Conservation (phyloP, 441 rosid genomes). For the Kokia cookei region DNA sequence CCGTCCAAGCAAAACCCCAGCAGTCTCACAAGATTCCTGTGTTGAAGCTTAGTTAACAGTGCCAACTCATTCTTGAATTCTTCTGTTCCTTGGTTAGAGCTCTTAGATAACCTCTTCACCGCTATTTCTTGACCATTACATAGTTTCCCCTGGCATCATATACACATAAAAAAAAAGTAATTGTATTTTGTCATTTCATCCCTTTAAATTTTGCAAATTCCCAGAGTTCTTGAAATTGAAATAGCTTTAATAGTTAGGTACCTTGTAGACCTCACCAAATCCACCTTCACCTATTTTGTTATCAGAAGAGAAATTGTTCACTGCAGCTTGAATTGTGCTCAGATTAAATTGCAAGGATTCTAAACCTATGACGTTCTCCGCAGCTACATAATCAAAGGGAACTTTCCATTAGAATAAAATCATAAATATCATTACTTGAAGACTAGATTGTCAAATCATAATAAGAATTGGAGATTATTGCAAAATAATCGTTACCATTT, state of each 20-base stretch:
- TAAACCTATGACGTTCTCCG: conserved; percentile 1
- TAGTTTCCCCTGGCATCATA: conserved; percentile 6
- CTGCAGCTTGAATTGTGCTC: conserved; percentile 12
- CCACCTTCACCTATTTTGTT: conserved; percentile 32
- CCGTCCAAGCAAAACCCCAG: conserved; percentile 23
- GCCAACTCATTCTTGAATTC: conserved; percentile 23
- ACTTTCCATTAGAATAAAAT: not conserved
- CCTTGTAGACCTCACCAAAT: conserved; percentile 31
- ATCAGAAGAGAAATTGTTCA: conserved; percentile 14
- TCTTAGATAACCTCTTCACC: conserved; percentile 17
- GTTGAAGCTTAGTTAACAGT: conserved; percentile 22
- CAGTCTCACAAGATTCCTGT: conserved; percentile 26
- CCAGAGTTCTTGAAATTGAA: not conserved
- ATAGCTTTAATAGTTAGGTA: not conserved
- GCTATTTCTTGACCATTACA: conserved; percentile 19
- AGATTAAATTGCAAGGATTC: conserved; percentile 24
- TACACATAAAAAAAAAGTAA: not conserved
- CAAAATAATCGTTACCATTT: not conserved
- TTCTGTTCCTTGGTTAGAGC: conserved; percentile 10
- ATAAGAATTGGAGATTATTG: not conserved
- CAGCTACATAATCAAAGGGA: not conserved
- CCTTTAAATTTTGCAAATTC: not conserved
- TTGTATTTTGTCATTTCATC: not conserved
- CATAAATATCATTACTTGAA: not conserved
- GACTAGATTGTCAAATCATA: not conserved